Conservation (phyloP, 2,329 filamentous ascomycete genomes). For the Colletotrichum cordylinicola region DNA sequence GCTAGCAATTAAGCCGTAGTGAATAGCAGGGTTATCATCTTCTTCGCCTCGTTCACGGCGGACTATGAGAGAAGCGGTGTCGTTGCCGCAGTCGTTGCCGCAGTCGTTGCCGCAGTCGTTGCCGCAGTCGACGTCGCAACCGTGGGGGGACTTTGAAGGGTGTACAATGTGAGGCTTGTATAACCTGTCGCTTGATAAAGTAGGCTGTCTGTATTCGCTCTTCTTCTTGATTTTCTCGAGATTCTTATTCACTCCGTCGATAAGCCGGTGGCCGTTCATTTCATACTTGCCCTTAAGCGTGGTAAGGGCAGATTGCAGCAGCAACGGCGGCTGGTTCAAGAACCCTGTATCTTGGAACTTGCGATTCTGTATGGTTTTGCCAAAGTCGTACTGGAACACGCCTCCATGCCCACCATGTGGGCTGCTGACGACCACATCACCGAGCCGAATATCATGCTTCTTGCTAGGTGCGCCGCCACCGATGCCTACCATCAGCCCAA, state of each 20-base stretch:
- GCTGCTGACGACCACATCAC: constrained; percentile 19
- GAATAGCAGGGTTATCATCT: neutral
- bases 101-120: no score
- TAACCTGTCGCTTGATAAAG: neutral
- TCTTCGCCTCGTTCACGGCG: neutral
- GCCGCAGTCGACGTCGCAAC: neutral
- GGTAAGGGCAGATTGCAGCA: neutral
- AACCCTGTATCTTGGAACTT: neutral
- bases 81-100: no score
- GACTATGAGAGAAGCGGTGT: neutral
- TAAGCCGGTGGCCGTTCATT: neutral
- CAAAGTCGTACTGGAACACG: constrained; percentile 21
- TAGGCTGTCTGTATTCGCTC: neutral
- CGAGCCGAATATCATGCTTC: constrained; percentile 5
- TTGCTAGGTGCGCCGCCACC: neutral
- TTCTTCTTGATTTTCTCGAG: neutral
- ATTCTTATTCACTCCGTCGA: neutral
- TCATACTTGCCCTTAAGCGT: neutral
- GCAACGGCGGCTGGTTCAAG: neutral
- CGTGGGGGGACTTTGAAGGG: fast-evolving
- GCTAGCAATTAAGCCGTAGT: neutral
- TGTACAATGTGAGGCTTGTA: neutral
- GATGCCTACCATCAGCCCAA: constrained; percentile 7
- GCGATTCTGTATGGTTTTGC: constrained; percentile 11
- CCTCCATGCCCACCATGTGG: neutral